Evolutionary conservation across 805 yeast species (phyloP).

Genomic region (Starmera caribaea): DNA sequence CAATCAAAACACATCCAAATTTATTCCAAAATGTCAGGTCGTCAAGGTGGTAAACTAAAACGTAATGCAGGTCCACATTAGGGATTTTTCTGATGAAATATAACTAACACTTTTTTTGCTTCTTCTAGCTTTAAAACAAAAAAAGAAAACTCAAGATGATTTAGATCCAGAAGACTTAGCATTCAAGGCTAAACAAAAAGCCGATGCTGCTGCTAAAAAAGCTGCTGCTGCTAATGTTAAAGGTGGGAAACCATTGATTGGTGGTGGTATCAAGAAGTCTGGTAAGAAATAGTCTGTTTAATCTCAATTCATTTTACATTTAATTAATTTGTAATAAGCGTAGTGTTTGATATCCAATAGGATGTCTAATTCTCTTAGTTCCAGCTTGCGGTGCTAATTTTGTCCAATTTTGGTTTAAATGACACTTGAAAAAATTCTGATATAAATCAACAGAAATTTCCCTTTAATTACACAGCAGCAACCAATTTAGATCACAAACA

Average conservation of each 20-base stretch:
- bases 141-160: conserved; percentile 70
- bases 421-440: too few relatives aligned
- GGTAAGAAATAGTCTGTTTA: conserved; percentile 50
- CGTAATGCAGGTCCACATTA: too few relatives aligned
- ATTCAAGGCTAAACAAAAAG: conserved; percentile 88
- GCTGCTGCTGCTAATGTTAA: conserved; percentile 81
- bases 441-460: too few relatives aligned
- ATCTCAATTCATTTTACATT: conserved; percentile 2
- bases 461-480: too few relatives aligned
- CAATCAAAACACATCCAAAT: too few relatives aligned
- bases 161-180: conserved; percentile 84
- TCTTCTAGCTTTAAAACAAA: conserved; percentile 38
- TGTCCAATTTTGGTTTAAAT: too few relatives aligned
- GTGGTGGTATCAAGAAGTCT: conserved; percentile 95
- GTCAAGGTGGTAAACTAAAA: conserved; percentile 96
- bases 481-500: too few relatives aligned
- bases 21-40: conserved; percentile 61
- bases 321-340: too few relatives aligned
- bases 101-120: conserved; percentile 2
- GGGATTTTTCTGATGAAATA: too few relatives aligned
- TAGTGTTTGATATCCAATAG: too few relatives aligned
- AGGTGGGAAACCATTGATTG: conserved; percentile 84
- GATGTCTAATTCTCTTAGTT: too few relatives aligned
- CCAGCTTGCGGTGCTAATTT: too few relatives aligned
- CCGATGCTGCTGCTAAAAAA: conserved; percentile 88